Percentiles rank a stretch among this genome's conserved stretches.
phyloP scores from a whole-genome alignment of 495 filamentous ascomycete species.

The Xeromyces bisporus region DNA sequence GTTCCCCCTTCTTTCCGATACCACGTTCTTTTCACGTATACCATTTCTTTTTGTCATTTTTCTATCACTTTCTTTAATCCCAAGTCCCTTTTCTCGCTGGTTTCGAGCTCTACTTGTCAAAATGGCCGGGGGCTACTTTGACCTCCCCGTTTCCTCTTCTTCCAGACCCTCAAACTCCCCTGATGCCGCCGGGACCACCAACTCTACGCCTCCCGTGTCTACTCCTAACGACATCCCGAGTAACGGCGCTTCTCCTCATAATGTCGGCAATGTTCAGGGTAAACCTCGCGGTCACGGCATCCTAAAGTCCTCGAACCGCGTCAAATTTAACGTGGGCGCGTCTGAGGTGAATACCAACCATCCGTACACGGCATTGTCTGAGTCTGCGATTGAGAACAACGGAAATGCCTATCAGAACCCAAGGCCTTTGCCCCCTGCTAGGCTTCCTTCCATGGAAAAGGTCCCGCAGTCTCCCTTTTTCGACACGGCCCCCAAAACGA shows the following conservation, averaged over 20 bases:
- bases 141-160: conserved; percentile 16
- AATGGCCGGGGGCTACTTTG: conserved; percentile 29
- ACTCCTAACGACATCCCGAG: conserved; percentile 11
- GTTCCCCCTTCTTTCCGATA: too few species aligned
- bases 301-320: conserved; percentile 22
- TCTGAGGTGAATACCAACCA: conserved; percentile 8
- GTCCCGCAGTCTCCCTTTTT: conserved; percentile 14
- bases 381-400: too few species aligned
- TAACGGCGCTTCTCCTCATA: conserved; percentile 7
- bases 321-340: conserved; percentile 18
- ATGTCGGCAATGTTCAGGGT: conserved; percentile 14
- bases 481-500: conserved; percentile 15
- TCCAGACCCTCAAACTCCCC: conserved; percentile 17
- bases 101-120: too few species aligned
- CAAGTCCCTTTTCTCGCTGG: too few species aligned
- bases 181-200: conserved; percentile 11
- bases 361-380: conserved; percentile 11
- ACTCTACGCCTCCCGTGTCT: conserved; percentile 12
- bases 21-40: too few species aligned
- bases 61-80: too few species aligned
- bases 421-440: conserved; percentile 21
- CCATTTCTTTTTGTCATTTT: too few species aligned
- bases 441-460: conserved; percentile 24
- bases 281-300: conserved; percentile 28
- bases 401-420: too few species aligned